These are phyloP conservation scores for Epichloe coenophiala DNA, from an alignment of 2,329 filamentous ascomycete genomes.

Conservation along the genomic window DNA sequence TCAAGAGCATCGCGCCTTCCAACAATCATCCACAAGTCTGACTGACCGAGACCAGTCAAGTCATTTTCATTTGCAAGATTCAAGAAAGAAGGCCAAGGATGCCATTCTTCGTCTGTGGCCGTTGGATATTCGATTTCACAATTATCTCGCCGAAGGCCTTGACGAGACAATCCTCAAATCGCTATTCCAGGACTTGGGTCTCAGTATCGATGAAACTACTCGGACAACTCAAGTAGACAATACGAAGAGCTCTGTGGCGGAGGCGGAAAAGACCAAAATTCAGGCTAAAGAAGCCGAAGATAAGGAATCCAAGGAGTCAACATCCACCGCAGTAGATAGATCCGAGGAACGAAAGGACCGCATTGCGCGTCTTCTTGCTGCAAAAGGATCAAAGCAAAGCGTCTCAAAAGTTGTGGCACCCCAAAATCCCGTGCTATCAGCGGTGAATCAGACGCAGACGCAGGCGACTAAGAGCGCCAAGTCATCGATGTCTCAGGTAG, in stretches of 20 bases:
- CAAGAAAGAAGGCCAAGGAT: conserved; percentile 47
- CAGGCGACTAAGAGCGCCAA: conserved; percentile 13
- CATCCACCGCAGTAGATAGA: conserved; percentile 12
- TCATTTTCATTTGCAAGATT: conserved; percentile 19
- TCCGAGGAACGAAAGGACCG: conserved; percentile 60
- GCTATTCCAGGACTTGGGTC: conserved; percentile 56
- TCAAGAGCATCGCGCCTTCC: neutral
- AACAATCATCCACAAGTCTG: neutral
- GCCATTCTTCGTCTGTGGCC: conserved; percentile 52
- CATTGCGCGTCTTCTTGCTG: conserved; percentile 63
- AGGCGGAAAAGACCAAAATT: neutral
- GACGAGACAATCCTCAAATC: conserved; percentile 46
- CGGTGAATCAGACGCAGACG: neutral
- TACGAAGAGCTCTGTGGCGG: neutral
- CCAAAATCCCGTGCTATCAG: conserved; percentile 3
- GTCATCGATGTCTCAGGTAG: conserved; percentile 30
- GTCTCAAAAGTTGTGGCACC: conserved; percentile 7
- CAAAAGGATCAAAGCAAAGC: conserved; percentile 45
- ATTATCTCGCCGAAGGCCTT: conserved; percentile 62
- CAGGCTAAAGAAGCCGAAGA: neutral
- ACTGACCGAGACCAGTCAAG: neutral
- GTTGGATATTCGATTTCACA: conserved; percentile 58
- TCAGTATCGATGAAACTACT: conserved; percentile 27
- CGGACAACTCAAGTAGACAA: neutral
- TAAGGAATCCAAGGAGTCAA: neutral